A percentile compares a stretch with the other conserved stretches of the same genome.
These are phyloP conservation scores for Syzygium grande DNA, from an alignment of 345 rosid genomes.

Conservation along the genomic window DNA sequence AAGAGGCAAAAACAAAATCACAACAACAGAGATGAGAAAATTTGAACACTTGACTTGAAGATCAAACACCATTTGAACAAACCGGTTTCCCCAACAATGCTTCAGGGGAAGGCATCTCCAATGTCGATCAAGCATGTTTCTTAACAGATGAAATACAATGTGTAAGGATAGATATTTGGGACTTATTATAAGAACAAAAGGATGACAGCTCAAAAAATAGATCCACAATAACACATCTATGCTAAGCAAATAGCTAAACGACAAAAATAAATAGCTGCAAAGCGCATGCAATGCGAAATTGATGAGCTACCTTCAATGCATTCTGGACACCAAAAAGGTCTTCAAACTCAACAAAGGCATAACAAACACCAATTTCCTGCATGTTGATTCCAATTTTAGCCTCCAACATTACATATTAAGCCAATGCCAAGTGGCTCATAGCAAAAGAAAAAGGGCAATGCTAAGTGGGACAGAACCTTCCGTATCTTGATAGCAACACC, in stretches of 20 bases:
- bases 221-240: not conserved
- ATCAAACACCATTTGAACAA: not conserved
- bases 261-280: not conserved
- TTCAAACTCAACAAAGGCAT: constrained; percentile 96
- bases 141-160: not conserved
- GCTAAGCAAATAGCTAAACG: not conserved
- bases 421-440: not conserved
- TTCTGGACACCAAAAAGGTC: constrained; percentile 77
- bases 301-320: constrained; percentile 66
- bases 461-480: constrained; percentile 36
- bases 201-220: not conserved
- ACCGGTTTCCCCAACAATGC: not conserved
- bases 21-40: not conserved
- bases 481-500: constrained; percentile 87
- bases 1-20: not conserved
- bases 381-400: constrained; percentile 8
- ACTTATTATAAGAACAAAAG: not conserved
- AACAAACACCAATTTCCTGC: constrained; percentile 90
- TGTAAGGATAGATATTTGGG: not conserved
- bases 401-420: not conserved
- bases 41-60: not conserved
- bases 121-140: not conserved
- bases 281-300: not conserved
- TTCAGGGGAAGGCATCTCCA: not conserved
- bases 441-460: not conserved